A percentile compares a stretch with the other conserved stretches of the same genome.
These are phyloP conservation scores for Cudoniella acicularis DNA, from an alignment of 495 filamentous ascomycete genomes.

Conservation along the genomic window DNA sequence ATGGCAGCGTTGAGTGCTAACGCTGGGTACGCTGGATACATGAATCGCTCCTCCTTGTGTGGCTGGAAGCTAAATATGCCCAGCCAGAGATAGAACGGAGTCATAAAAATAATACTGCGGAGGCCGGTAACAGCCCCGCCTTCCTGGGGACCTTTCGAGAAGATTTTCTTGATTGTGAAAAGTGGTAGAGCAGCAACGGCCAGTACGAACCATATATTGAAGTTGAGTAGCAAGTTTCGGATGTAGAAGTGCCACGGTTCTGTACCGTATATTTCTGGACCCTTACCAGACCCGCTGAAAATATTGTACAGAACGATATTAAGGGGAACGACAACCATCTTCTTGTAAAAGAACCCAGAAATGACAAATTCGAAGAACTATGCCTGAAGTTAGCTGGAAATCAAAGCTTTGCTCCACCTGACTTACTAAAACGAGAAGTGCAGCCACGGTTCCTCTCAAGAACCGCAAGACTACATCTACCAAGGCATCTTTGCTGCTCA, in stretches of 20 bases:
- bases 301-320: conserved; percentile 97
- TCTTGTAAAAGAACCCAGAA: conserved; percentile 67
- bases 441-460: conserved; percentile 62
- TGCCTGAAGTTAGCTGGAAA: background rate
- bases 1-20: conserved; percentile 91
- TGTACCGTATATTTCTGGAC: conserved; percentile 91
- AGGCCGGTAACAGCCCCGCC: conserved; percentile 44
- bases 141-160: conserved; percentile 36
- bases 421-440: conserved; percentile 68
- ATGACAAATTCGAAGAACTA: conserved; percentile 16
- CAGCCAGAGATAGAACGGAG: conserved; percentile 94
- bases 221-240: conserved; percentile 87
- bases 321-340: conserved; percentile 72
- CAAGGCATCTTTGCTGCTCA: conserved; percentile 54
- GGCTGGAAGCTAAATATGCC: conserved; percentile 85
- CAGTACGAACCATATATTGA: conserved; percentile 88
- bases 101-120: conserved; percentile 69
- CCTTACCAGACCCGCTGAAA: conserved; percentile 69
- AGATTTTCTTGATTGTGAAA: conserved; percentile 44
- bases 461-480: conserved; percentile 54
- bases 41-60: conserved; percentile 98
- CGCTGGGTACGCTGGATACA: conserved; percentile 94
- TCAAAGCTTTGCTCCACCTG: background rate
- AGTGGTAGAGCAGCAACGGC: conserved; percentile 70
- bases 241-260: conserved; percentile 98